Evolutionary conservation across 164 flowering plant species (phyloP).

Genomic region (Sedum album): DNA sequence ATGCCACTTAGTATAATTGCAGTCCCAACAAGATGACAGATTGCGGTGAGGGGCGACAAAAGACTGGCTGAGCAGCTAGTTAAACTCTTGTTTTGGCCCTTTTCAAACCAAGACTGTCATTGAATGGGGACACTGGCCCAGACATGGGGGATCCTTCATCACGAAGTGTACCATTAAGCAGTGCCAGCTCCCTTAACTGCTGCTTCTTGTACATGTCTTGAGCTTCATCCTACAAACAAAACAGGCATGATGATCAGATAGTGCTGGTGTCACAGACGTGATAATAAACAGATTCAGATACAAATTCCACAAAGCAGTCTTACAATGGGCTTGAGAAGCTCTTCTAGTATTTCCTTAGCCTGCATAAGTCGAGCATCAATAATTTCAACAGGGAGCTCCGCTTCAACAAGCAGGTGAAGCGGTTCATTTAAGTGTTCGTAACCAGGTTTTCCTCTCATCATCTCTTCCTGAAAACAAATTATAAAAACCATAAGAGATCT

Average conservation of each 20-base stretch:
- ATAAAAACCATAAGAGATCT: not conserved
- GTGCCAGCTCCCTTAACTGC: constrained; percentile 91
- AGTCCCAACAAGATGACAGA: not conserved
- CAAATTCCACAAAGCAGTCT: not conserved
- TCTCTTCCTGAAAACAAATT: constrained; percentile 51
- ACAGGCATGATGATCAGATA: not conserved
- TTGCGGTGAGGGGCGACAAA: not conserved
- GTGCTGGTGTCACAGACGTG: not conserved
- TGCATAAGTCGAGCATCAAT: constrained; percentile 80
- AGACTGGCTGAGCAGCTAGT: constrained; percentile 2
- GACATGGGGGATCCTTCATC: constrained; percentile 92
- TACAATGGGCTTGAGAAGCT: constrained; percentile 83
- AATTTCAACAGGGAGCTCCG: constrained; percentile 80
- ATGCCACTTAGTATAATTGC: not conserved
- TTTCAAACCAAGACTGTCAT: constrained; percentile 95
- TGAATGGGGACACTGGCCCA: constrained; percentile 85
- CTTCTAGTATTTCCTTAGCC: constrained; percentile 85
- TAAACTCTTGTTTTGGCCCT: constrained; percentile 93
- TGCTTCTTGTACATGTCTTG: constrained; percentile 87
- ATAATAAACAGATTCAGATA: not conserved
- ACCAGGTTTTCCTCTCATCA: constrained; percentile 96
- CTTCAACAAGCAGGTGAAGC: constrained; percentile 84
- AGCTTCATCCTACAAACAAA: constrained; percentile 62
- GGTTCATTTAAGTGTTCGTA: constrained; percentile 95
- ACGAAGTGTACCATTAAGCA: constrained; percentile 89